phyloP scores from a whole-genome alignment of 768 basidiomycete genomes.

The Tulasnella sp. region DNA sequence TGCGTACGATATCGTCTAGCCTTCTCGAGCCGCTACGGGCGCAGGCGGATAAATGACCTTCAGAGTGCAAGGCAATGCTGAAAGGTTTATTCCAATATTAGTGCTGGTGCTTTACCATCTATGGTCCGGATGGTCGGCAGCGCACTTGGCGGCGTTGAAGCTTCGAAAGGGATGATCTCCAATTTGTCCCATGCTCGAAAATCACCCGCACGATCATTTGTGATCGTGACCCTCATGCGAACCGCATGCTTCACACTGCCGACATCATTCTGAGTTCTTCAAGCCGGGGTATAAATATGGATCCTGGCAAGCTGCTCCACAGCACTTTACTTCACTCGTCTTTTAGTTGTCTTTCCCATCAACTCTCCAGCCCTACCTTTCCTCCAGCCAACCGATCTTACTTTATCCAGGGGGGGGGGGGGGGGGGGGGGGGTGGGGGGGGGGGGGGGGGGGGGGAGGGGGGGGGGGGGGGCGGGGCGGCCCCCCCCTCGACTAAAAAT shows the following conservation, averaged over 20 bases:
- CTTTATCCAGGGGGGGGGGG: no score
- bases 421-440: no score
- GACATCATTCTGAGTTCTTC: neutral
- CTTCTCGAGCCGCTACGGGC: neutral
- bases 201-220: neutral
- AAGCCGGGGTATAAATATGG: neutral
- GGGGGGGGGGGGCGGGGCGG: no score
- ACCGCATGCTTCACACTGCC: neutral
- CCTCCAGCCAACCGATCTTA: no score
- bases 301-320: neutral
- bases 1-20: neutral
- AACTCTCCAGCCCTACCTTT: no score
- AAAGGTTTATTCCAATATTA: neutral
- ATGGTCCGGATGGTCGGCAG: neutral
- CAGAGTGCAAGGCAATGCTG: neutral
- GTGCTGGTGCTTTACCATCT: neutral
- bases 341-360: no score
- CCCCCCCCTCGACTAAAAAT: no score
- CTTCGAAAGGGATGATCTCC: neutral
- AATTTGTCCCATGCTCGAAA: neutral
- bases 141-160: neutral
- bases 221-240: neutral
- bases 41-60: neutral
- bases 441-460: no score
- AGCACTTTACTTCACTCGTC: neutral